Conservation (phyloP, 148 eudicot species). For the Arctostaphylos glauca region DNA sequence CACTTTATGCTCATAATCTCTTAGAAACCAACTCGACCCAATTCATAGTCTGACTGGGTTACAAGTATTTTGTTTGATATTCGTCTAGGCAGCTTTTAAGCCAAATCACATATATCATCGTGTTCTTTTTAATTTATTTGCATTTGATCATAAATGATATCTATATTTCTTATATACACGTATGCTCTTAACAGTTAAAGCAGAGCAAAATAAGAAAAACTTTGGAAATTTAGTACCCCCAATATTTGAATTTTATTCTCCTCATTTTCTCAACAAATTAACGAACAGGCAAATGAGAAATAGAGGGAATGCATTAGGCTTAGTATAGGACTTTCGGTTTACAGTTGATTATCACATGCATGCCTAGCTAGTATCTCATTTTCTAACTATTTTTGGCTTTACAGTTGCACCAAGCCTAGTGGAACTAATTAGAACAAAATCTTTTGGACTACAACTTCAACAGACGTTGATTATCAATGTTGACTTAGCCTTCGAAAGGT, state of each 20-base stretch:
- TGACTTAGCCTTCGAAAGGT: conserved; percentile 42
- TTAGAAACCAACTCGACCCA: too few species aligned
- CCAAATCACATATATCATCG: too few species aligned
- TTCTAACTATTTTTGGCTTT: not conserved
- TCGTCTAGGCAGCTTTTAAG: too few species aligned
- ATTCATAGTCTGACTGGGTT: too few species aligned
- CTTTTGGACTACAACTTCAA: not conserved
- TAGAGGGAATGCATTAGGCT: not conserved
- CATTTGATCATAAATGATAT: too few species aligned
- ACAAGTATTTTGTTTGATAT: too few species aligned
- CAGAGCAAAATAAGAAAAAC: not conserved
- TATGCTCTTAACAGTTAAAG: not conserved
- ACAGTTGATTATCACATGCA: not conserved
- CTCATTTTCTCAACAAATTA: not conserved
- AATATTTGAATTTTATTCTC: not conserved
- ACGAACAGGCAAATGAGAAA: not conserved
- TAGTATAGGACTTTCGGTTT: not conserved
- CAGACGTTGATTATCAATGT: not conserved
- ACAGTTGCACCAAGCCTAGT: not conserved
- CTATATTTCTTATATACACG: too few species aligned
- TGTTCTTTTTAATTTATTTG: too few species aligned
- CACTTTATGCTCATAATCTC: too few species aligned
- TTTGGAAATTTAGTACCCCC: not conserved
- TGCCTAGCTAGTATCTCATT: not conserved
- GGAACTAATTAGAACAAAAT: conserved; percentile 4